Evolutionary conservation across 2,329 filamentous ascomycete species (phyloP).

Genomic region (Pestalotiopsis sp.): DNA sequence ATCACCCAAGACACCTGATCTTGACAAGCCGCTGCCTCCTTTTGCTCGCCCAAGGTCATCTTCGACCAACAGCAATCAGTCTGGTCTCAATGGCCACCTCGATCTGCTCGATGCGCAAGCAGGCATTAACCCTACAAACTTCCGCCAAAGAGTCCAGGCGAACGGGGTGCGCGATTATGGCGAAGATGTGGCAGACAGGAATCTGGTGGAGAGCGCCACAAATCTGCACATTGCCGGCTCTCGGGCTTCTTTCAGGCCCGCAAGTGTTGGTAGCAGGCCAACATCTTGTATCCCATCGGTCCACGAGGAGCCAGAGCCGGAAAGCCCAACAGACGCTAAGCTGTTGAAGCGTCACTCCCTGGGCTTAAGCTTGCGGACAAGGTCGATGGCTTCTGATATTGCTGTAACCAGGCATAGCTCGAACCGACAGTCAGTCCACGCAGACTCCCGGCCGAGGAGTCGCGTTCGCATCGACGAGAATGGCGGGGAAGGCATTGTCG

Average conservation of each 20-base stretch:
- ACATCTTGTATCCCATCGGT: slow-evolving; percentile 15
- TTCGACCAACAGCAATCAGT: slow-evolving; percentile 33
- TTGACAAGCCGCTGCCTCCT: slow-evolving; percentile 20
- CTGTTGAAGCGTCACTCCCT: slow-evolving; percentile 23
- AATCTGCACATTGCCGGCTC: slow-evolving; percentile 34
- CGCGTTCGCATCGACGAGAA: neutral
- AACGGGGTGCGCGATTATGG: slow-evolving; percentile 55
- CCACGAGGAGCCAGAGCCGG: neutral
- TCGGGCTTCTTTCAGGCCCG: slow-evolving; percentile 34
- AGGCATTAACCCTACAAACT: slow-evolving; percentile 48
- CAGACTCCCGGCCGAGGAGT: neutral
- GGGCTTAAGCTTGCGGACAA: slow-evolving; percentile 22
- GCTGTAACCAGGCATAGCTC: slow-evolving; percentile 12
- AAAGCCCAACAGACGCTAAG: neutral
- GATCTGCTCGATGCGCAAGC: slow-evolving; percentile 61
- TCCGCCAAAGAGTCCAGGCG: slow-evolving; percentile 48
- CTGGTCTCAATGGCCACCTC: slow-evolving; percentile 36
- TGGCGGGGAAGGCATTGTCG: neutral
- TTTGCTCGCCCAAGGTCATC: slow-evolving; percentile 27
- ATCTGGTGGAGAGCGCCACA: slow-evolving; percentile 42
- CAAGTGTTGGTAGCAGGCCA: neutral
- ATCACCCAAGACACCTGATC: slow-evolving; percentile 13
- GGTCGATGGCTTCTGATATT: slow-evolving; percentile 15
- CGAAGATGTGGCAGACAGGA: slow-evolving; percentile 67
- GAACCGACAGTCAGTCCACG: neutral